Percentiles rank a stretch among this genome's conserved stretches.
Conservation (phyloP, 805 yeast genomes). For the Kurtzmaniella cleridarum region DNA sequence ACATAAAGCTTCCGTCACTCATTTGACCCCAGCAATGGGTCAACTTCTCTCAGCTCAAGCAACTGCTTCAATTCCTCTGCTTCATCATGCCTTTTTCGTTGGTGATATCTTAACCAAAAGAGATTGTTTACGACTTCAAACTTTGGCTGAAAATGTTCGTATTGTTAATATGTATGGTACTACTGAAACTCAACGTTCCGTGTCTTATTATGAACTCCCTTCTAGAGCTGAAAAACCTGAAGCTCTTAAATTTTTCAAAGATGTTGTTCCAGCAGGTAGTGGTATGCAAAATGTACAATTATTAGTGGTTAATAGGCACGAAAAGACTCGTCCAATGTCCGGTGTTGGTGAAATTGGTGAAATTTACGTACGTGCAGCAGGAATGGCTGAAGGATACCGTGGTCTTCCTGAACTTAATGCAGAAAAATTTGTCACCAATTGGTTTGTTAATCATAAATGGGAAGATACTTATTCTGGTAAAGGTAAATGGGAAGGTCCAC, state of each 20-base stretch:
- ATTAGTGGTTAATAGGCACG: conserved; percentile 87
- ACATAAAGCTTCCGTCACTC: conserved; percentile 91
- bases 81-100: conserved; percentile 96
- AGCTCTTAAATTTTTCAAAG: conserved; percentile 80
- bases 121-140: conserved; percentile 90
- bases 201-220: conserved; percentile 85
- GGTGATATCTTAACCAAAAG: conserved; percentile 97
- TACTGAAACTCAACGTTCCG: conserved; percentile 98
- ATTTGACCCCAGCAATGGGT: conserved; percentile 99
- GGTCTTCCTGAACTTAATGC: conserved; percentile 84
- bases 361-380: conserved; percentile 96
- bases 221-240: conserved; percentile 63
- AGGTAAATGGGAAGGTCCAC: conserved; percentile 78
- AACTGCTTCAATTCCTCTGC: conserved; percentile 69
- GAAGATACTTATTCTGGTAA: conserved; percentile 44
- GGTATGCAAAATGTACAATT: conserved; percentile 97
- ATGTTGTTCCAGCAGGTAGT: conserved; percentile 96
- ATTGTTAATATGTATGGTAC: conserved; percentile 99
- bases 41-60: conserved; percentile 96
- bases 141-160: conserved; percentile 80
- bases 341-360: conserved; percentile 99
- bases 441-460: conserved; percentile 80
- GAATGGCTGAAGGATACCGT: conserved; percentile 94
- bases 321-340: conserved; percentile 74
- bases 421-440: conserved; percentile 82